These are phyloP conservation scores for Trichoderma semiorbis DNA, from an alignment of 2,329 filamentous ascomycete genomes.

Conservation along the genomic window DNA sequence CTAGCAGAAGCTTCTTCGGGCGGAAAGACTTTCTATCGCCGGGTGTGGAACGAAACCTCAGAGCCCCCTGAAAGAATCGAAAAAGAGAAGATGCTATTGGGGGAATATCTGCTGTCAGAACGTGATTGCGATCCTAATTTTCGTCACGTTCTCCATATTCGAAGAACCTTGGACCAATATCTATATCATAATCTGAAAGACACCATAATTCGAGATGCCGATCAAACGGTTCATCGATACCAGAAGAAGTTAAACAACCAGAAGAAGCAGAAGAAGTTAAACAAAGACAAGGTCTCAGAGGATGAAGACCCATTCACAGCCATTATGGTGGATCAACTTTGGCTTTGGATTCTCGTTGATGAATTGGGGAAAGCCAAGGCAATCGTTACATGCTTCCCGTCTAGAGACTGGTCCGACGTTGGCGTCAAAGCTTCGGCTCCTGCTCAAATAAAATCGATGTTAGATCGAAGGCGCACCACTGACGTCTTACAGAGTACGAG, in stretches of 20 bases:
- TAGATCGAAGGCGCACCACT: background rate
- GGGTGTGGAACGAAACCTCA: too few species aligned
- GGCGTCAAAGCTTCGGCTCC: background rate
- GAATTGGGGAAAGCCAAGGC: background rate
- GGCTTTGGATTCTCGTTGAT: background rate
- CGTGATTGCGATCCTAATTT: accelerated
- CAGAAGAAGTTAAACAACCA: background rate
- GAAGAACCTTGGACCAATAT: background rate
- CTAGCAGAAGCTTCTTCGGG: background rate
- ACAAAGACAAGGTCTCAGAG: background rate
- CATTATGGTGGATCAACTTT: conserved; percentile 1
- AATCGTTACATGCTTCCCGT: background rate
- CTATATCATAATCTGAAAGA: background rate
- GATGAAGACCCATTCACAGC: background rate
- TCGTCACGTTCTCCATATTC: background rate
- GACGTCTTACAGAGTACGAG: background rate
- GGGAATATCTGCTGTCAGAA: background rate
- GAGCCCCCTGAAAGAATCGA: too few species aligned
- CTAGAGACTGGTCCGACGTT: background rate
- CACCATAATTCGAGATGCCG: background rate
- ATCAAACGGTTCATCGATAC: background rate
- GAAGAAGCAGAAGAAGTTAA: background rate
- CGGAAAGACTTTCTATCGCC: too few species aligned
- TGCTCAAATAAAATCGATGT: accelerated
- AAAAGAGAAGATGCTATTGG: background rate